Conservation (phyloP, 305 asterid genomes). For the Plantago coronopus region DNA sequence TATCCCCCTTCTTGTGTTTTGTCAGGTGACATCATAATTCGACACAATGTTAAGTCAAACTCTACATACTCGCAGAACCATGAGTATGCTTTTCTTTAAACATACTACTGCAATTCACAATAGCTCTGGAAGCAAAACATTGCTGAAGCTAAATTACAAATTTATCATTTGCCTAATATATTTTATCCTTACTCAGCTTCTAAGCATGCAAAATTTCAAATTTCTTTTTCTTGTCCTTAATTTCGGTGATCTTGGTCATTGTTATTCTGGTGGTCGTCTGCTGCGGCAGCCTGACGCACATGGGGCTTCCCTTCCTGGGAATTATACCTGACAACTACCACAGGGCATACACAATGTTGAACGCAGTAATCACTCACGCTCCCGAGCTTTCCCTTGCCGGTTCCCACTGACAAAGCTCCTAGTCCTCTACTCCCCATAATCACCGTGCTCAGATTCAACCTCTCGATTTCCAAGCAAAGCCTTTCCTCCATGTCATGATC, state of each 20-base stretch:
- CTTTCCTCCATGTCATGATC: conserved; percentile 63
- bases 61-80: conserved; percentile 25
- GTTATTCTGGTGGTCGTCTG: no score
- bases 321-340: conserved; percentile 47
- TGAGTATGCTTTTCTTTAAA: conserved; percentile 25
- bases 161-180: no score
- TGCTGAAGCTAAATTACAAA: no score
- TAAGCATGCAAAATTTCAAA: no score
- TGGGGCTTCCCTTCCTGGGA: no score
- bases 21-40: conserved; percentile 32
- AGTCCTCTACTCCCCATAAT: conserved; percentile 56
- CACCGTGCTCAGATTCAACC: conserved; percentile 47
- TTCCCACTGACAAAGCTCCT: conserved; percentile 32
- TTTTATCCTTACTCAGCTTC: no score
- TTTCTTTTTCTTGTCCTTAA: no score
- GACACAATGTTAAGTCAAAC: conserved; percentile 25
- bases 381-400: conserved; percentile 44
- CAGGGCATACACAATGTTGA: conserved; percentile 56
- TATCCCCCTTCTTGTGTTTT: conserved; percentile 58
- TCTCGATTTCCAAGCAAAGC: conserved; percentile 57
- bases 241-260: no score
- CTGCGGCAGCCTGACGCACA: no score
- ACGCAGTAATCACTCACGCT: conserved; percentile 68
- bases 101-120: neutral
- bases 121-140: no score